Percentiles rank a stretch among this genome's conserved stretches.
These are phyloP conservation scores for Fusarium praegraminearum DNA, from an alignment of 2,329 filamentous ascomycete species.

Conservation along the genomic window DNA sequence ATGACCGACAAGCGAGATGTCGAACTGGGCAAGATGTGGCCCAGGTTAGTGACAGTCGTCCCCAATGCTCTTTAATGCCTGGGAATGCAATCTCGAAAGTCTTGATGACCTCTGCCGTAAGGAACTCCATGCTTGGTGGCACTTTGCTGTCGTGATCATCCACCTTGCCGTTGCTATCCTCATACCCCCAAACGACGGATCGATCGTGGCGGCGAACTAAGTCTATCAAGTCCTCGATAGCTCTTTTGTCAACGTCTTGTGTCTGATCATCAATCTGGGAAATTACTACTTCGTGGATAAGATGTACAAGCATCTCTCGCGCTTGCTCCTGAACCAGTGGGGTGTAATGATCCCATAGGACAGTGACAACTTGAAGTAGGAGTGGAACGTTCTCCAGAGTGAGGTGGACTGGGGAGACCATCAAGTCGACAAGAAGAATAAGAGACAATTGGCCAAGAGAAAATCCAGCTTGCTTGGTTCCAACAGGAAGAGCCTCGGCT, in stretches of 20 bases:
- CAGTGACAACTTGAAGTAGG: conserved; percentile 88
- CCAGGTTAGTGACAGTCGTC: conserved; percentile 90
- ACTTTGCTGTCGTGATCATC: conserved; percentile 83
- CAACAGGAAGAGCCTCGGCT: conserved; percentile 80
- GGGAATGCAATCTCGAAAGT: conserved; percentile 89
- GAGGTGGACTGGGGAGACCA: conserved; percentile 90
- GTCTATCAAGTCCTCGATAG: conserved; percentile 90
- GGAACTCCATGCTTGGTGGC: conserved; percentile 85
- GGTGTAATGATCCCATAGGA: conserved; percentile 98
- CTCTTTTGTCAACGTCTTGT: conserved; percentile 71
- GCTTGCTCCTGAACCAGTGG: conserved; percentile 96
- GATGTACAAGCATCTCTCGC: conserved; percentile 95
- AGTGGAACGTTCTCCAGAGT: conserved; percentile 83
- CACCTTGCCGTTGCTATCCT: conserved; percentile 86
- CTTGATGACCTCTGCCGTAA: conserved; percentile 83
- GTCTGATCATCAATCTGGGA: conserved; percentile 77
- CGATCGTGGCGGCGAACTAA: conserved; percentile 85
- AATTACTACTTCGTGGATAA: conserved; percentile 95
- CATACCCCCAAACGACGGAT: conserved; percentile 92
- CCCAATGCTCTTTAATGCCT: conserved; percentile 91
- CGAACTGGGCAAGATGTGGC: conserved; percentile 96
- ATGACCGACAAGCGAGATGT: conserved; percentile 94
- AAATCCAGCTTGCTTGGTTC: conserved; percentile 91
- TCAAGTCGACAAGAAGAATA: conserved; percentile 93
- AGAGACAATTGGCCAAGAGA: conserved; percentile 93